Percentiles rank a stretch among this genome's conserved stretches.
These are phyloP conservation scores for Cladosporium cucumerinum DNA, from an alignment of 2,329 filamentous ascomycete species.

Conservation along the genomic window DNA sequence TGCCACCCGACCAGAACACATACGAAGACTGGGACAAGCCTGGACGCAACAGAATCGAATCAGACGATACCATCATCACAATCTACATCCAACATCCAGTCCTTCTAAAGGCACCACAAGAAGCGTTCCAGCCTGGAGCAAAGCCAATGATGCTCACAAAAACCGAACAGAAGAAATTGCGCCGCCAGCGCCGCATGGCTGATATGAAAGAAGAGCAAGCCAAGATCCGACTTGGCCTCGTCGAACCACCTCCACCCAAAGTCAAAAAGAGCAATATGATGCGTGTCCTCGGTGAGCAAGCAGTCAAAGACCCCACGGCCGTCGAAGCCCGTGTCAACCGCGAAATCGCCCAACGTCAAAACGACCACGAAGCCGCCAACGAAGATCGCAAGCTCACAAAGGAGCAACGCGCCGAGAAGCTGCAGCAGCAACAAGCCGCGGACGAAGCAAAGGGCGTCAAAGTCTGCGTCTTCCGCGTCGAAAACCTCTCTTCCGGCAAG, in stretches of 20 bases:
- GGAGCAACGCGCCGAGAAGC: slow-evolving; percentile 80
- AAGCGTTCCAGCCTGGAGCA: slow-evolving; percentile 70
- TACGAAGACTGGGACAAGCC: slow-evolving; percentile 68
- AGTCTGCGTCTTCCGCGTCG: slow-evolving; percentile 83
- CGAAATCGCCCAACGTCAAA: slow-evolving; percentile 82
- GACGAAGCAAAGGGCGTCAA: slow-evolving; percentile 84
- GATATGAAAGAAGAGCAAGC: slow-evolving; percentile 95
- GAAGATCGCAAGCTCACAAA: slow-evolving; percentile 84
- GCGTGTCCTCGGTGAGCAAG: slow-evolving; percentile 88
- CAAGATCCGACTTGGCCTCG: slow-evolving; percentile 86
- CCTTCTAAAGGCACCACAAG: slow-evolving; percentile 84
- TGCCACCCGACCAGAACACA: slow-evolving; percentile 60
- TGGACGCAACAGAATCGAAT: slow-evolving; percentile 66
- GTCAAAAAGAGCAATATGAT: slow-evolving; percentile 98
- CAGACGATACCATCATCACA: slow-evolving; percentile 82
- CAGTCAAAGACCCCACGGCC: slow-evolving; percentile 93
- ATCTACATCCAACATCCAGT: slow-evolving; percentile 91
- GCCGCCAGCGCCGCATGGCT: slow-evolving; percentile 84
- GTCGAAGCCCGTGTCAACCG: slow-evolving; percentile 91
- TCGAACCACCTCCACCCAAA: slow-evolving; percentile 87
- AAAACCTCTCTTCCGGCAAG: slow-evolving; percentile 81
- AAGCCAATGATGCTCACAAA: slow-evolving; percentile 91
- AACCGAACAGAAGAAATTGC: slow-evolving; percentile 86
- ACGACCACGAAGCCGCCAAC: slow-evolving; percentile 74
- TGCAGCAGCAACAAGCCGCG: slow-evolving; percentile 75